Evolutionary conservation across 257 asterid species (phyloP).

Genomic region (Solanum virginianum): DNA sequence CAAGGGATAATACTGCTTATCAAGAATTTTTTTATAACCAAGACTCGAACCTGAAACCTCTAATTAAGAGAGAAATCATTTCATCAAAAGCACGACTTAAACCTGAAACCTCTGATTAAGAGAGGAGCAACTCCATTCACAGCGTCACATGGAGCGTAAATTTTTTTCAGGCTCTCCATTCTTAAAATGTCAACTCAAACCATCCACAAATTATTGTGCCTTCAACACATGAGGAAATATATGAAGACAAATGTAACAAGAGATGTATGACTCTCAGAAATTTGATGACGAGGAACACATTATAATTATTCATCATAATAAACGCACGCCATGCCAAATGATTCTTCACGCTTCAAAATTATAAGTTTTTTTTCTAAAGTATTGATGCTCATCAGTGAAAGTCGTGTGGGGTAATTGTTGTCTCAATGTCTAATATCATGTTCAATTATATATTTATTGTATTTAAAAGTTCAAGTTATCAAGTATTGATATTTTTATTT

Average conservation of each 20-base stretch:
- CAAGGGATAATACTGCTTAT: no score
- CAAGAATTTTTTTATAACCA: no score
- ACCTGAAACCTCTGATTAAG: no score
- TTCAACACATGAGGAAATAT: not conserved
- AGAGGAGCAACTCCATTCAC: no score
- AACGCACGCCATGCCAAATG: not conserved
- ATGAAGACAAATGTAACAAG: not conserved
- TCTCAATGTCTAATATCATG: not conserved
- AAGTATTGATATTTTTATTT: not conserved
- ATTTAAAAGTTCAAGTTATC: not conserved
- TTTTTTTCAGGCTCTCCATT: not conserved
- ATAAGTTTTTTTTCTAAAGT: not conserved
- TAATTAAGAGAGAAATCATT: no score
- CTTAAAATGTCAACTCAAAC: not conserved
- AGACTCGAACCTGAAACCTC: no score
- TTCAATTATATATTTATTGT: not conserved
- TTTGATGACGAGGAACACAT: not conserved
- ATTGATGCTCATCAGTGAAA: not conserved
- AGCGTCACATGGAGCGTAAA: no score
- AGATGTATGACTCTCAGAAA: not conserved
- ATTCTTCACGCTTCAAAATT: not conserved
- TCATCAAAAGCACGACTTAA: no score
- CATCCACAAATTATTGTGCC: not conserved
- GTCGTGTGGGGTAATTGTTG: not conserved
- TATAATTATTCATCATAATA: not conserved